Evolutionary conservation across 176 grass and related monocot genomes (phyloP).

Genomic region (Phyllostachys edulis): DNA sequence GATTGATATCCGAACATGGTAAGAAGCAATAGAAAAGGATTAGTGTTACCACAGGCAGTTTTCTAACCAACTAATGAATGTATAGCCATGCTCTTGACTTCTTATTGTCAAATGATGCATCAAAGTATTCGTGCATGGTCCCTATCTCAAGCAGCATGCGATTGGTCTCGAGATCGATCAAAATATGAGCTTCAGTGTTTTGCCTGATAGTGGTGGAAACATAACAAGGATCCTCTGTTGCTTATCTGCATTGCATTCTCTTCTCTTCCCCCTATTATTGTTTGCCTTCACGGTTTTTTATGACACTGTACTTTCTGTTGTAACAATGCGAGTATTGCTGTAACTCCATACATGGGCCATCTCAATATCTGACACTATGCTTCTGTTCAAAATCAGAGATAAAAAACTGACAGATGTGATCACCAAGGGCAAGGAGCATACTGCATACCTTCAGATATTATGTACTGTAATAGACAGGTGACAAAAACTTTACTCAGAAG

Average conservation of each 20-base stretch:
- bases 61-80: no score
- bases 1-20: no score
- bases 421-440: not conserved
- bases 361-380: not conserved
- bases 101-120: no score
- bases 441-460: not conserved
- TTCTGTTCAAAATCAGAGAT: not conserved
- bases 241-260: not conserved
- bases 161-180: no score
- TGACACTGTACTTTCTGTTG: not conserved
- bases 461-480: conserved; percentile 4
- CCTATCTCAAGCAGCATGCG: no score
- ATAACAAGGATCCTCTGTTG: not conserved
- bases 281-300: not conserved
- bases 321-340: not conserved
- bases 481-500: not conserved
- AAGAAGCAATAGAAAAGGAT: no score
- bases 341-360: not conserved
- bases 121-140: no score
- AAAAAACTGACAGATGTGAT: conserved; percentile 16
- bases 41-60: no score
- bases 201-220: not conserved
- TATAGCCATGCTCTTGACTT: no score
- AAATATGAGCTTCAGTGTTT: no score
- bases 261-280: not conserved